Conservation (phyloP, 345 rosid species). For the Eucalyptus rudis region DNA sequence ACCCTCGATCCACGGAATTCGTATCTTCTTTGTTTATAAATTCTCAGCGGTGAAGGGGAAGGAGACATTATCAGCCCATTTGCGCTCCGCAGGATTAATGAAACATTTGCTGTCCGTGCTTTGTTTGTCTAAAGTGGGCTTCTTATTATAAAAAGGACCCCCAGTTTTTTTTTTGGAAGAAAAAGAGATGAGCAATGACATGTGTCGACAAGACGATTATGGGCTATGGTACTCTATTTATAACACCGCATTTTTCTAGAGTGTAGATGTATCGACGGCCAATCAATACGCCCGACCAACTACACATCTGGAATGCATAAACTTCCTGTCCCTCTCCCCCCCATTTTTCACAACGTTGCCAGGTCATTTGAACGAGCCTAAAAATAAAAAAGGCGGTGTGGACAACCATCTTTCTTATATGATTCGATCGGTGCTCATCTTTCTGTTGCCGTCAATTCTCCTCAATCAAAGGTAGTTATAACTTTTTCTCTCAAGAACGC, state of each 20-base stretch:
- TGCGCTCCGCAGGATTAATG: background rate
- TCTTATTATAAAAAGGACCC: background rate
- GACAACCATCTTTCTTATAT: too few relatives aligned
- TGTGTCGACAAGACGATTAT: background rate
- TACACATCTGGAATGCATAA: background rate
- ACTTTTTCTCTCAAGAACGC: background rate
- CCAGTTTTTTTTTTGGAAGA: accelerated
- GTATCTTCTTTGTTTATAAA: background rate
- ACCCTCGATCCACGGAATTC: background rate
- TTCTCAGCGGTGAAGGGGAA: background rate
- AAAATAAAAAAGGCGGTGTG: too few relatives aligned
- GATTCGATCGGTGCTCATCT: accelerated
- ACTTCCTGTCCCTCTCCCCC: background rate
- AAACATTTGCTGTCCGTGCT: background rate
- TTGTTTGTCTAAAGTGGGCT: background rate
- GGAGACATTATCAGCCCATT: background rate
- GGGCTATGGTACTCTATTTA: background rate
- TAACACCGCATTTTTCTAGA: background rate
- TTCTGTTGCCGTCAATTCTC: accelerated
- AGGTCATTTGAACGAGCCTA: too few relatives aligned
- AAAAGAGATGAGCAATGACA: background rate
- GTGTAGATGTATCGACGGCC: background rate
- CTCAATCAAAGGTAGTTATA: background rate
- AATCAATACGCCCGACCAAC: background rate
- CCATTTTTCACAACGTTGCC: accelerated